phyloP scores from a whole-genome alignment of 306 rosid species.

The Vachellia pachyceras region DNA sequence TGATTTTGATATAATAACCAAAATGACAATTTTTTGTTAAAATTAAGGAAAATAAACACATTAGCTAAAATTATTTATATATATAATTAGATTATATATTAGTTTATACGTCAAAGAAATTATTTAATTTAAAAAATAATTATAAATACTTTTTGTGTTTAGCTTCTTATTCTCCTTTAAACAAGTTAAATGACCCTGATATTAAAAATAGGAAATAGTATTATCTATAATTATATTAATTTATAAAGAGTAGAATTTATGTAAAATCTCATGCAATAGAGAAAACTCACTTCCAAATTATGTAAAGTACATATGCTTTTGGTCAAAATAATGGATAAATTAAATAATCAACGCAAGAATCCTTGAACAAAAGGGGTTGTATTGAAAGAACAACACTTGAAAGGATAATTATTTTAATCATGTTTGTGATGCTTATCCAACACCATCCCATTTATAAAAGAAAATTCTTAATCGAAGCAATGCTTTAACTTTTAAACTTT shows the following conservation, averaged over 20 bases:
- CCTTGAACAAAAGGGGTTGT: slow-evolving; percentile 3
- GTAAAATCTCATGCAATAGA: not conserved
- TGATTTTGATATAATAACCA: too few species aligned
- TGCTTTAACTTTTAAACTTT: not conserved
- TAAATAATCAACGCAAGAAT: slow-evolving; percentile 22
- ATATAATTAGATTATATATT: too few species aligned
- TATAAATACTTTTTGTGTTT: too few species aligned
- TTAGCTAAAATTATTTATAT: too few species aligned
- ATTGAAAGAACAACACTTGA: not conserved
- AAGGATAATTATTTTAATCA: slow-evolving; percentile 3
- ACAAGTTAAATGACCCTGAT: too few species aligned
- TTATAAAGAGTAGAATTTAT: not conserved
- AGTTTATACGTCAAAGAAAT: too few species aligned
- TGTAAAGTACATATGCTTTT: slow-evolving; percentile 38
- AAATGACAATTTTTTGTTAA: too few species aligned
- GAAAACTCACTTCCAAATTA: not conserved
- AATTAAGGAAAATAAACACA: too few species aligned
- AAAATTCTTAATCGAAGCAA: not conserved
- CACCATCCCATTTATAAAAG: slow-evolving; percentile 1
- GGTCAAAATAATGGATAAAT: slow-evolving; percentile 11
- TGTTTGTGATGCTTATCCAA: slow-evolving; percentile 38
- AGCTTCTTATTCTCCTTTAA: too few species aligned
- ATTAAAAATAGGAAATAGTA: too few species aligned
- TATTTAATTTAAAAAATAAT: too few species aligned
- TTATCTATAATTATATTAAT: too few species aligned